Evolutionary conservation across 192 early-diverging fungal species (phyloP).

Genomic region (Endogone sp.): DNA sequence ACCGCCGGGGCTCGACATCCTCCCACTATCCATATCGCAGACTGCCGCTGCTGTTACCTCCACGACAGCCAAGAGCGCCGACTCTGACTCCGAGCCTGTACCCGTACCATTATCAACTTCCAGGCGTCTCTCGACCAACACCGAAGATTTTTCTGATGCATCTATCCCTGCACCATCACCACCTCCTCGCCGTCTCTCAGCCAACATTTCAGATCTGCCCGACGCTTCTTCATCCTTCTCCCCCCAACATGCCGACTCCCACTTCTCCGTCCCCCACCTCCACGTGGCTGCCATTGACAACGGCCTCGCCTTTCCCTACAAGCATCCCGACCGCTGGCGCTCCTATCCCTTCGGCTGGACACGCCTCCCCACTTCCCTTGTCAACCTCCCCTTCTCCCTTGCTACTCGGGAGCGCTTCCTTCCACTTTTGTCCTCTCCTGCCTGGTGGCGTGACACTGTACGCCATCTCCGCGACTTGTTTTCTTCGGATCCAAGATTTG

Average conservation of each 20-base stretch:
- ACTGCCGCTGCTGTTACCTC: too few species aligned
- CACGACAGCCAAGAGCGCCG: too few species aligned
- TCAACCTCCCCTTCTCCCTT: slow-evolving; percentile 62
- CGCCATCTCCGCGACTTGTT: slow-evolving; percentile 63
- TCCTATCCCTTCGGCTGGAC: slow-evolving; percentile 94
- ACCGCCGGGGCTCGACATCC: neutral
- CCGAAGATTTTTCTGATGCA: too few species aligned
- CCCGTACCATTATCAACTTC: too few species aligned
- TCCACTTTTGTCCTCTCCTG: slow-evolving; percentile 57
- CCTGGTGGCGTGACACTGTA: slow-evolving; percentile 80
- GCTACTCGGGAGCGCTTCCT: slow-evolving; percentile 66
- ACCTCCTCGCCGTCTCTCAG: neutral
- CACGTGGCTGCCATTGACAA: slow-evolving; percentile 91
- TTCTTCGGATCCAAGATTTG: slow-evolving; percentile 72
- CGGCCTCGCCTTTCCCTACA: slow-evolving; percentile 90
- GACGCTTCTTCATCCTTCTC: neutral
- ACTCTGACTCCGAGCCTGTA: too few species aligned
- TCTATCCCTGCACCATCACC: too few species aligned
- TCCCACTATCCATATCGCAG: too few species aligned
- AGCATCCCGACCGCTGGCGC: slow-evolving; percentile 85
- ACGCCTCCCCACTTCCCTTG: slow-evolving; percentile 58
- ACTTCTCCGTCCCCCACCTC: slow-evolving; percentile 38
- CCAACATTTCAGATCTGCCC: slow-evolving; percentile 8
- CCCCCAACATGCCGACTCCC: neutral
- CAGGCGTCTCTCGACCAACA: too few species aligned